Conservation (phyloP, 2,329 filamentous ascomycete species). For the Verticillium nubilum region DNA sequence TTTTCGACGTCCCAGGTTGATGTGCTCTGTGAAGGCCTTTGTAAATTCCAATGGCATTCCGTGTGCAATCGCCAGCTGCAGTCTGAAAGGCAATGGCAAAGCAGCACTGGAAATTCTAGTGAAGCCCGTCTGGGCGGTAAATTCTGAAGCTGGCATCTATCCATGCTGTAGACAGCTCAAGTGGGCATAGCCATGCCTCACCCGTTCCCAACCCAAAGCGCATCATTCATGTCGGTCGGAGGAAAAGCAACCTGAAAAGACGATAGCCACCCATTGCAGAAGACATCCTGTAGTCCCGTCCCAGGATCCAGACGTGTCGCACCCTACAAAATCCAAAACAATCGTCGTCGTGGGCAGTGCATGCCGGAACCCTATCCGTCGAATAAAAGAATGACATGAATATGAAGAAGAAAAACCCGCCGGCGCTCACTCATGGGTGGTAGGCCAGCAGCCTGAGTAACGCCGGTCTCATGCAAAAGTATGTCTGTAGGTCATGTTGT, state of each 20-base stretch:
- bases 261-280: background rate
- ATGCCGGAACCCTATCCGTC: background rate
- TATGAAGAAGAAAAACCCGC: background rate
- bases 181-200: background rate
- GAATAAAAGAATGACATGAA: background rate
- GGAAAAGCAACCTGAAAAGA: background rate
- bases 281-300: background rate
- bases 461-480: background rate
- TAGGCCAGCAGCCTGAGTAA: background rate
- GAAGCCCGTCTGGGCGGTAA: background rate
- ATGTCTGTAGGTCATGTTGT: background rate
- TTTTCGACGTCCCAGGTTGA: too few relatives aligned
- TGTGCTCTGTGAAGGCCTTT: background rate
- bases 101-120: too few relatives aligned
- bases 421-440: background rate
- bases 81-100: too few relatives aligned
- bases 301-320: background rate
- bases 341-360: background rate
- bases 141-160: background rate
- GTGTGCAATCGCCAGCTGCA: too few relatives aligned
- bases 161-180: background rate
- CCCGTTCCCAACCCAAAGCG: background rate
- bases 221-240: background rate
- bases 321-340: background rate
- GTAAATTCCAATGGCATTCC: too few relatives aligned